Percentiles rank a stretch among this genome's conserved stretches.
Evolutionary conservation across 169 alveolate genomes (phyloP).

Genomic region (Pseudocohnilembus persalinus): DNA sequence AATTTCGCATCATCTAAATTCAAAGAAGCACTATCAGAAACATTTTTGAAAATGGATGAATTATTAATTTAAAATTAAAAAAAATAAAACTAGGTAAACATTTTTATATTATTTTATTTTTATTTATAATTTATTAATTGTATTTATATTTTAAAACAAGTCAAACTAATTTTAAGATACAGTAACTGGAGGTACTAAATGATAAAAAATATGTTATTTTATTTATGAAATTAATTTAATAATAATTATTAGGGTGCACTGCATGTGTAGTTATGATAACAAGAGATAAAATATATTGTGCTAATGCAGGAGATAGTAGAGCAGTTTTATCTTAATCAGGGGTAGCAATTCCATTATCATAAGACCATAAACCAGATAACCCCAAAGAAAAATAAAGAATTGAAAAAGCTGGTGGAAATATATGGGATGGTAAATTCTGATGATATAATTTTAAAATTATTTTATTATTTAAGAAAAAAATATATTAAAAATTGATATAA

Average conservation of each 20-base stretch:
- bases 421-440: too few relatives aligned
- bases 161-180: too few relatives aligned
- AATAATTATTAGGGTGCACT: constrained; percentile 69
- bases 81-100: constrained; percentile 20
- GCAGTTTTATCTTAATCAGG: constrained; percentile 64
- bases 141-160: too few relatives aligned
- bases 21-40: constrained; percentile 53
- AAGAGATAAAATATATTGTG: constrained; percentile 55
- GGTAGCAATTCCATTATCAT: constrained; percentile 52
- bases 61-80: constrained; percentile 17
- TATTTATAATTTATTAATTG: too few relatives aligned
- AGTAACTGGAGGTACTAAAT: too few relatives aligned
- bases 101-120: too few relatives aligned
- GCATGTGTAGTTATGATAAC: constrained; percentile 76
- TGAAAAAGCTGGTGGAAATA: constrained; percentile 52
- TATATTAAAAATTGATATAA: too few relatives aligned
- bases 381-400: constrained; percentile 51
- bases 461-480: too few relatives aligned
- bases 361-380: constrained; percentile 81
- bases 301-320: constrained; percentile 86
- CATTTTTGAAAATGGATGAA: constrained; percentile 60
- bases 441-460: too few relatives aligned
- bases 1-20: constrained; percentile 43
- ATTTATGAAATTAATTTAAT: too few relatives aligned
- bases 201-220: too few relatives aligned